A percentile compares a stretch with the other conserved stretches of the same genome.
Evolutionary conservation across 805 yeast genomes (phyloP).

Genomic region (Dipodascopsis uninucleata): DNA sequence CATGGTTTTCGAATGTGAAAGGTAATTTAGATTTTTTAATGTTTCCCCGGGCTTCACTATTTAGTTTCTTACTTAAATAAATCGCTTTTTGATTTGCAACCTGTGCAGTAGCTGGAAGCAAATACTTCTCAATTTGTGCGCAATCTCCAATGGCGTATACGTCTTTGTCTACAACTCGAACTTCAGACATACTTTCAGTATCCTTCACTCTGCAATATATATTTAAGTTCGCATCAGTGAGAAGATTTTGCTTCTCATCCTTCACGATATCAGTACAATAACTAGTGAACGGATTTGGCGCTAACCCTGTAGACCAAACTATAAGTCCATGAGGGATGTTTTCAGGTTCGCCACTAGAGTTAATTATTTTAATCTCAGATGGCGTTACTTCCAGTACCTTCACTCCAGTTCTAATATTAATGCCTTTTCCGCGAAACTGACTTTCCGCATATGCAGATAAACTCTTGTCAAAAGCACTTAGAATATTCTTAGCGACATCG

Average conservation of each 20-base stretch:
- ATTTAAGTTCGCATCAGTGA: conserved; percentile 64
- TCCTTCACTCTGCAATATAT: conserved; percentile 56
- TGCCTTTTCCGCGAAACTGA: conserved; percentile 57
- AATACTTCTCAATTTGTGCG: conserved; percentile 59
- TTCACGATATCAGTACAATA: conserved; percentile 47
- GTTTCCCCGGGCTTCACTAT: conserved; percentile 47
- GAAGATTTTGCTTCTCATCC: conserved; percentile 51
- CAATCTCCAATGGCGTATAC: conserved; percentile 73
- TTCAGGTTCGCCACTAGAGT: conserved; percentile 44
- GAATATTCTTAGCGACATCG: conserved; percentile 62
- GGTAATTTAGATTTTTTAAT: conserved; percentile 50
- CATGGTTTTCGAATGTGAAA: conserved; percentile 59
- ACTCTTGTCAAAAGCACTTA: conserved; percentile 63
- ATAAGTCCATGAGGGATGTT: conserved; percentile 57
- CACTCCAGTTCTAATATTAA: conserved; percentile 59
- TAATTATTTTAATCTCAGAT: conserved; percentile 54
- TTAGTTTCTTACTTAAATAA: conserved; percentile 57
- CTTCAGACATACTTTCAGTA: neutral
- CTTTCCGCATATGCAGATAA: conserved; percentile 61
- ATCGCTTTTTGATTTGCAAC: conserved; percentile 68
- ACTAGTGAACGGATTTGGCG: conserved; percentile 58
- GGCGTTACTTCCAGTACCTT: conserved; percentile 57
- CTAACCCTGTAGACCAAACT: conserved; percentile 74
- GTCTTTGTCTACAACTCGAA: conserved; percentile 39
- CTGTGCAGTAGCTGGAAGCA: conserved; percentile 71